These are phyloP conservation scores for Cucumis hystrix DNA, from an alignment of 306 rosid species.

Conservation along the genomic window DNA sequence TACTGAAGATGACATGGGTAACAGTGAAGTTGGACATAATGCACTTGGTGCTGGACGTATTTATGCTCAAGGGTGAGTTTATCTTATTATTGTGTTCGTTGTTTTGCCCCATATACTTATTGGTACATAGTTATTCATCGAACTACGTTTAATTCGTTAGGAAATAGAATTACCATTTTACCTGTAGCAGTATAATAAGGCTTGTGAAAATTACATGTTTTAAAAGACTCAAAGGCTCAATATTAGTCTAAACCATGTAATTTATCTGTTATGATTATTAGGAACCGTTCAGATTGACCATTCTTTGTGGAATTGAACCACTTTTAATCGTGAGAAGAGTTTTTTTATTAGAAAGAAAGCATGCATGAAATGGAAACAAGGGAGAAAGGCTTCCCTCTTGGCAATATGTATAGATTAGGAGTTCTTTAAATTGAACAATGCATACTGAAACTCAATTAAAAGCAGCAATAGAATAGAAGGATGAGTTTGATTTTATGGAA, in stretches of 20 bases:
- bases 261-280: neutral
- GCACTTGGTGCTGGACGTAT: slow-evolving; percentile 99
- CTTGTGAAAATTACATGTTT: neutral
- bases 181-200: neutral
- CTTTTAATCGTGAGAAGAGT: neutral
- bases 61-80: slow-evolving; percentile 77
- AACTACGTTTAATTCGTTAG: neutral
- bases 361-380: neutral
- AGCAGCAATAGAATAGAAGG: neutral
- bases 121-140: neutral
- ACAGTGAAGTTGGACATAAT: slow-evolving; percentile 97
- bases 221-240: neutral
- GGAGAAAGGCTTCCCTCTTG: neutral
- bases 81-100: neutral
- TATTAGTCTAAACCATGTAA: neutral
- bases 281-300: neutral
- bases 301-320: neutral
- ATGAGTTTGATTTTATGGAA: neutral
- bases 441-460: neutral
- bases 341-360: neutral
- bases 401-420: neutral
- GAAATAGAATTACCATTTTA: neutral
- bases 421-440: neutral
- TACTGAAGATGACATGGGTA: slow-evolving; percentile 97
- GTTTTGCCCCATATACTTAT: neutral